phyloP scores from a whole-genome alignment of 169 alveolate species.

The Cryptosporidium canis region DNA sequence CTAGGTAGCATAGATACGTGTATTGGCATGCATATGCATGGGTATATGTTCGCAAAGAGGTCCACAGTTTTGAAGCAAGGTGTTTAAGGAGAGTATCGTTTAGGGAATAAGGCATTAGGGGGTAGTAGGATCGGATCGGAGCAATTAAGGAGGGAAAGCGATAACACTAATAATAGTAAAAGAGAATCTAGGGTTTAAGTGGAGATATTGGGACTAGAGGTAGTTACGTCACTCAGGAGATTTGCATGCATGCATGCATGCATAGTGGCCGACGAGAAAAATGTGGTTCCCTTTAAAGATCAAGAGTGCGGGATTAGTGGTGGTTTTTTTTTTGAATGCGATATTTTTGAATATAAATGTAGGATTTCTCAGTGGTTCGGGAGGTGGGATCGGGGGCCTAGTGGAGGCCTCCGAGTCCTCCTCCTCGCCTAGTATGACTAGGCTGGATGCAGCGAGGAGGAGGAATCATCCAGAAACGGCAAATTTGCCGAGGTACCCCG shows the following conservation, averaged over 20 bases:
- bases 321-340: background rate
- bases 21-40: background rate
- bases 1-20: background rate
- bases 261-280: background rate
- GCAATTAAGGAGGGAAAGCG: too few relatives aligned
- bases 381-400: background rate
- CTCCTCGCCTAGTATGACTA: conserved; percentile 3
- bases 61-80: too few relatives aligned
- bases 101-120: background rate
- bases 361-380: background rate
- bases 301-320: conserved; percentile 5
- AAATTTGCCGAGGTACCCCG: conserved; percentile 13
- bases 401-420: conserved; percentile 8
- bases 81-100: too few relatives aligned
- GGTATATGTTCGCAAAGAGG: too few relatives aligned
- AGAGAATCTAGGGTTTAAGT: background rate
- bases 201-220: background rate
- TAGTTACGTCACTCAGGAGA: background rate
- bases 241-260: background rate
- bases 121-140: background rate
- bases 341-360: background rate
- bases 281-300: background rate
- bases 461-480: conserved; percentile 12
- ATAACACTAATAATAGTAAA: too few relatives aligned
- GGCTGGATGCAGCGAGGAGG: conserved; percentile 9